Percentiles rank a stretch among this genome's conserved stretches.
Evolutionary conservation across 2,329 filamentous ascomycete species (phyloP).

Genomic region (Fusarium proliferatum): DNA sequence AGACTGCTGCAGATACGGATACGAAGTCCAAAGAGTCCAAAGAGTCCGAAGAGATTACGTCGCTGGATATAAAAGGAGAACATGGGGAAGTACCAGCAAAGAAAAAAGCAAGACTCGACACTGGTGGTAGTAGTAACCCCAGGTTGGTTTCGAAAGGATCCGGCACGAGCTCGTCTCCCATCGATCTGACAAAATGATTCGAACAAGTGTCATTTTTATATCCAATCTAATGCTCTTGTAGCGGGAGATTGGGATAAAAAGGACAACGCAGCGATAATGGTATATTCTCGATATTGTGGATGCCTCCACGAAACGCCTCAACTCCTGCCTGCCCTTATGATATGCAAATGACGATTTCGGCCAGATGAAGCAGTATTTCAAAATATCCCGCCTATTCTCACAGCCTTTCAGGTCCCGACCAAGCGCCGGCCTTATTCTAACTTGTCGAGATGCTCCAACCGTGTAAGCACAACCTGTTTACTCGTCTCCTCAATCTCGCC

Average conservation of each 20-base stretch:
- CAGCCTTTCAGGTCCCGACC: neutral
- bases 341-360: conserved; percentile 26
- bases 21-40: neutral
- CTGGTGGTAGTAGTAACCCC: neutral
- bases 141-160: neutral
- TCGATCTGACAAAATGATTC: neutral
- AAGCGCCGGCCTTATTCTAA: conserved; percentile 72
- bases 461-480: conserved; percentile 95
- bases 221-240: neutral
- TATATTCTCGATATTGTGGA: conserved; percentile 28
- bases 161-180: neutral
- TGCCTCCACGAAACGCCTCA: conserved; percentile 30
- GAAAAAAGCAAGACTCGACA: neutral
- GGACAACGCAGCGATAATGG: conserved; percentile 15
- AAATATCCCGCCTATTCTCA: neutral
- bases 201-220: neutral
- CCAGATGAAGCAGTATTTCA: neutral
- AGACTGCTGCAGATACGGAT: neutral
- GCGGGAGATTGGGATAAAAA: neutral
- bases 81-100: neutral
- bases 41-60: neutral
- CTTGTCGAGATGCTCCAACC: conserved; percentile 95
- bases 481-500: conserved; percentile 99
- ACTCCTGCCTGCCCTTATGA: conserved; percentile 32
- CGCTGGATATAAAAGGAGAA: neutral